These are phyloP conservation scores for Cucumis hystrix DNA, from an alignment of 306 rosid genomes.

Conservation along the genomic window DNA sequence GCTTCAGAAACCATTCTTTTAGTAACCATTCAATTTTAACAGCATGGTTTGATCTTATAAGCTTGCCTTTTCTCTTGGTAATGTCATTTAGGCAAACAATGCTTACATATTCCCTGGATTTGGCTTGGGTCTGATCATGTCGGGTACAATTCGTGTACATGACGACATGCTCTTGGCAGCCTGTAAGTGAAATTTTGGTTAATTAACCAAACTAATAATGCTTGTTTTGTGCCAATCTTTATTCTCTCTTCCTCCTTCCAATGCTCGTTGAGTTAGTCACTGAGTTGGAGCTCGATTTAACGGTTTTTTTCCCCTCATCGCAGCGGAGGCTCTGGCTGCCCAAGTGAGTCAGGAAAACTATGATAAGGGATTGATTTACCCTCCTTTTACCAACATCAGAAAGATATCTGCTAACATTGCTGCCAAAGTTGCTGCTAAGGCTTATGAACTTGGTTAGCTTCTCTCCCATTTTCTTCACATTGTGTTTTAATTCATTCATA, in stretches of 20 bases:
- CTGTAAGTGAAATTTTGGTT: slow-evolving; percentile 41
- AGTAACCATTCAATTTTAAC: not conserved
- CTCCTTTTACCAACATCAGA: slow-evolving; percentile 90
- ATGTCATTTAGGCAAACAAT: slow-evolving; percentile 70
- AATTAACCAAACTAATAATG: not conserved
- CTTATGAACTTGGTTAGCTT: slow-evolving; percentile 75
- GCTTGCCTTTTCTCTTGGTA: slow-evolving; percentile 18
- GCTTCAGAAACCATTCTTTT: not conserved
- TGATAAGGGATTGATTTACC: slow-evolving; percentile 80
- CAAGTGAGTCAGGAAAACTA: slow-evolving; percentile 67
- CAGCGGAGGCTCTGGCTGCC: slow-evolving; percentile 93
- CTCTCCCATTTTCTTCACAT: not conserved
- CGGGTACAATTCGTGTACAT: slow-evolving; percentile 88
- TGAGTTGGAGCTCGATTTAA: not conserved
- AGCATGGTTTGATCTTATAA: not conserved
- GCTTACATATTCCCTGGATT: slow-evolving; percentile 97
- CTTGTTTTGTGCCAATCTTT: not conserved
- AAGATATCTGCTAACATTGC: slow-evolving; percentile 95
- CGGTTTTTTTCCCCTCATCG: not conserved
- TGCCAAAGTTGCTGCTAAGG: slow-evolving; percentile 76
- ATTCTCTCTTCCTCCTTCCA: not conserved
- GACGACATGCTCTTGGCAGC: slow-evolving; percentile 97
- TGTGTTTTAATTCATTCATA: not conserved
- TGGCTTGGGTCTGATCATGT: slow-evolving; percentile 88
- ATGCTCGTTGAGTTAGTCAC: not conserved